phyloP scores from a whole-genome alignment of 129 eudicot genomes.

The Chrysanthemum lavandulifolium region DNA sequence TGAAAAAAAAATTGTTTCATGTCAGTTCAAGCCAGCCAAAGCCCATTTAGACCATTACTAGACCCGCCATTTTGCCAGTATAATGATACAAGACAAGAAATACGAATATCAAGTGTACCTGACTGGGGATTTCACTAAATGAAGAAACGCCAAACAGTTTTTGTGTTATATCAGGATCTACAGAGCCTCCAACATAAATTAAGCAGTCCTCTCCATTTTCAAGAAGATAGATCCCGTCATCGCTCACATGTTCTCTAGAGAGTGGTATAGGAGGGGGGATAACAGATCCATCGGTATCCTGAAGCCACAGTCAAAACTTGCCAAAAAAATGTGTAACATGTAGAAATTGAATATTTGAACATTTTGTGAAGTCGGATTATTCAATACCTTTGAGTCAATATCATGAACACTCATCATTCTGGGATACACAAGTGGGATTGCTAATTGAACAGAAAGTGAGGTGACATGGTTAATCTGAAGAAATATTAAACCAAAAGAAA shows the following conservation, averaged over 20 bases:
- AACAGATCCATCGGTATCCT: too few relatives aligned
- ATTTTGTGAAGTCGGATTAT: neutral
- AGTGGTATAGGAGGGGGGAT: too few relatives aligned
- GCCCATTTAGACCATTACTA: neutral
- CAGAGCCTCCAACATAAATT: conserved; percentile 67
- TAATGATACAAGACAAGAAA: too few relatives aligned
- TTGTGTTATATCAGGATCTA: conserved; percentile 45
- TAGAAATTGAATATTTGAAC: neutral
- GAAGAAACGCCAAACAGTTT: conserved; percentile 72
- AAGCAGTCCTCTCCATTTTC: conserved; percentile 92
- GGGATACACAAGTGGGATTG: conserved; percentile 88
- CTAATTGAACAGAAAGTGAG: conserved; percentile 70
- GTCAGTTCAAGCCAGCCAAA: neutral
- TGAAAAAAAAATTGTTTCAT: neutral
- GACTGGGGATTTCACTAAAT: conserved; percentile 42
- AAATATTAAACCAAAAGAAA: too few relatives aligned
- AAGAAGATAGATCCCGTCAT: conserved; percentile 91
- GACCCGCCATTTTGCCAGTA: too few relatives aligned
- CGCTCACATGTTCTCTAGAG: conserved; percentile 67
- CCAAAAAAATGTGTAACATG: neutral
- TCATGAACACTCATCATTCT: conserved; percentile 84
- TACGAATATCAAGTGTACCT: neutral
- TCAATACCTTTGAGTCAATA: conserved; percentile 59
- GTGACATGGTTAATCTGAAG: conserved; percentile 46
- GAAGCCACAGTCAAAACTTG: too few relatives aligned